phyloP scores from a whole-genome alignment of 2,329 filamentous ascomycete species.

The Xenoacremonium recifei region DNA sequence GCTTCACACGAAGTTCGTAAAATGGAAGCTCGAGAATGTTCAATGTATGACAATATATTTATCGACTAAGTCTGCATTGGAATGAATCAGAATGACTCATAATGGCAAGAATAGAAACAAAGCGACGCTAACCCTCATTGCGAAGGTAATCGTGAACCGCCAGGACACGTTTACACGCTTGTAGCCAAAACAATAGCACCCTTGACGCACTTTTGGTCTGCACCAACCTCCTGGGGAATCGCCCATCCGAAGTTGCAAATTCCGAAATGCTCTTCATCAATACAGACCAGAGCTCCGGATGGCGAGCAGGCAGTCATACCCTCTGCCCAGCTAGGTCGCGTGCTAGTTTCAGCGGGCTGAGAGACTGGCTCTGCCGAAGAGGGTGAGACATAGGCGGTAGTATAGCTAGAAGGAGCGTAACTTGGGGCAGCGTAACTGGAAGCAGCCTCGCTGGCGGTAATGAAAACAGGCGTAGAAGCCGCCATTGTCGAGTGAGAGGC shows the following conservation, averaged over 20 bases:
- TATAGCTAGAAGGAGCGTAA: not conserved
- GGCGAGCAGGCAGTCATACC: conserved; percentile 15
- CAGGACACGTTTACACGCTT: too few species aligned
- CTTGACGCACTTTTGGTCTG: conserved; percentile 18
- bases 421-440: too few species aligned
- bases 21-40: too few species aligned
- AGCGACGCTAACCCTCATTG: too few species aligned
- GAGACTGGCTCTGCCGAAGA: not conserved
- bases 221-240: conserved; percentile 14
- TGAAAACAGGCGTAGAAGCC: not conserved
- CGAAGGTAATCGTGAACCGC: too few species aligned
- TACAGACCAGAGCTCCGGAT: conserved; percentile 14
- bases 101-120: too few species aligned
- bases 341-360: not conserved
- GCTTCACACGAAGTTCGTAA: too few species aligned
- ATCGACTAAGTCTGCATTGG: too few species aligned
- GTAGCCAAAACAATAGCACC: conserved; percentile 15
- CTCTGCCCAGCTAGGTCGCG: conserved; percentile 12
- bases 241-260: conserved; percentile 24
- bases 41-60: too few species aligned
- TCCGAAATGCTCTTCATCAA: conserved; percentile 16
- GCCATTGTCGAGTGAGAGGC: not conserved
- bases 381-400: not conserved
- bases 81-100: too few species aligned
- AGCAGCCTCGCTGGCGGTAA: not conserved